Evolutionary conservation across 345 rosid genomes (phyloP).

Genomic region (Citropsis articulata): DNA sequence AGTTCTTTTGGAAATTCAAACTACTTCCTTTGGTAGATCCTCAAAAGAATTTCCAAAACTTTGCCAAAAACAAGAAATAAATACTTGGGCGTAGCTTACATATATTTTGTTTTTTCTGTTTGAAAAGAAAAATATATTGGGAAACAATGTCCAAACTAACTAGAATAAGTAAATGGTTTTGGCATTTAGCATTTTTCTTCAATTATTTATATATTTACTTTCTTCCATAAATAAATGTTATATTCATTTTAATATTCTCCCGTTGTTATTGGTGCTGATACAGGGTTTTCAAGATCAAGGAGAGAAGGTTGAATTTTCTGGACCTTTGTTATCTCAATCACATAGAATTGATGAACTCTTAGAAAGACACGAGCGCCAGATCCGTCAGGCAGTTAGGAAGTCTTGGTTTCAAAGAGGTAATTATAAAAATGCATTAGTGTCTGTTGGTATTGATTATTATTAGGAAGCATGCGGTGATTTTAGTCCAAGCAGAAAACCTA

Average conservation of each 20-base stretch:
- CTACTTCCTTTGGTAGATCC: neutral
- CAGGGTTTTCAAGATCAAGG: slow-evolving; percentile 65
- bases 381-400: slow-evolving; percentile 77
- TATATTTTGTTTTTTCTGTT: neutral
- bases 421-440: neutral
- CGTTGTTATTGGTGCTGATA: slow-evolving; percentile 5
- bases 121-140: neutral
- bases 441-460: neutral
- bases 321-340: slow-evolving; percentile 77
- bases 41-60: neutral
- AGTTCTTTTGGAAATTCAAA: neutral
- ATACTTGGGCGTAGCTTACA: neutral
- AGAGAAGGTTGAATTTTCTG: slow-evolving; percentile 84
- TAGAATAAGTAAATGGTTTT: neutral
- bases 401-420: slow-evolving; percentile 91
- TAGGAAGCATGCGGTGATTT: slow-evolving; percentile 3
- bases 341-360: slow-evolving; percentile 72
- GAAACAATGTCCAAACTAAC: neutral
- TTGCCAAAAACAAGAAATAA: neutral
- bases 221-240: neutral
- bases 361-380: slow-evolving; percentile 72
- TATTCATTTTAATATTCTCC: neutral
- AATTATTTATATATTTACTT: neutral
- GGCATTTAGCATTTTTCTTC: neutral
- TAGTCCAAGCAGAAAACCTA: neutral